Conservation (phyloP, 2,329 filamentous ascomycete genomes). For the Apiospora kogelbergensis region DNA sequence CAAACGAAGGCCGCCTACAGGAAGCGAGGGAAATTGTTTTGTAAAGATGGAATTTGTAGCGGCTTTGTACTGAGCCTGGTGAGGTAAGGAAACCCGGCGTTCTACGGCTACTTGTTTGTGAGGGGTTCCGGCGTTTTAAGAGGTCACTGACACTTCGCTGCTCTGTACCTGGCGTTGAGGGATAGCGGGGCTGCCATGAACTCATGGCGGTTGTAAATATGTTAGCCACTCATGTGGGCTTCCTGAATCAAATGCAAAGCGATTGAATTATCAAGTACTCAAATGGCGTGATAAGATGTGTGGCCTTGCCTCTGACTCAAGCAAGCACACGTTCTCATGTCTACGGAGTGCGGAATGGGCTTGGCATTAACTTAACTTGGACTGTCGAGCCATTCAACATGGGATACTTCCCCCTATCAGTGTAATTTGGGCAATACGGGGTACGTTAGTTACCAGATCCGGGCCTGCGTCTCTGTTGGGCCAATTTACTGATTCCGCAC, state of each 20-base stretch:
- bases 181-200: neutral
- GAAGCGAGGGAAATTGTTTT: conserved; percentile 75
- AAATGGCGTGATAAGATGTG: neutral
- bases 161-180: neutral
- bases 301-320: neutral
- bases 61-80: neutral
- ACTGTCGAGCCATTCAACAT: too few species aligned
- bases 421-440: neutral
- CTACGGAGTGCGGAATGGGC: too few species aligned
- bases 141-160: neutral
- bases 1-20: conserved; percentile 73
- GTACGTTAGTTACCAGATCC: neutral
- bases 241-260: neutral
- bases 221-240: neutral
- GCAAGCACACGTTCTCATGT: neutral
- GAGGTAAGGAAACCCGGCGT: neutral
- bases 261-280: neutral
- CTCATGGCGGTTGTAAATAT: neutral
- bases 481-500: neutral
- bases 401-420: too few species aligned
- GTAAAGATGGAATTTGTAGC: conserved; percentile 32
- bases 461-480: neutral
- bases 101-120: neutral
- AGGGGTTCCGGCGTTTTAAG: neutral
- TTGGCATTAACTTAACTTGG: too few species aligned